These are phyloP conservation scores for Trichoderma semiorbis DNA, from an alignment of 2,329 filamentous ascomycete species.

Conservation along the genomic window DNA sequence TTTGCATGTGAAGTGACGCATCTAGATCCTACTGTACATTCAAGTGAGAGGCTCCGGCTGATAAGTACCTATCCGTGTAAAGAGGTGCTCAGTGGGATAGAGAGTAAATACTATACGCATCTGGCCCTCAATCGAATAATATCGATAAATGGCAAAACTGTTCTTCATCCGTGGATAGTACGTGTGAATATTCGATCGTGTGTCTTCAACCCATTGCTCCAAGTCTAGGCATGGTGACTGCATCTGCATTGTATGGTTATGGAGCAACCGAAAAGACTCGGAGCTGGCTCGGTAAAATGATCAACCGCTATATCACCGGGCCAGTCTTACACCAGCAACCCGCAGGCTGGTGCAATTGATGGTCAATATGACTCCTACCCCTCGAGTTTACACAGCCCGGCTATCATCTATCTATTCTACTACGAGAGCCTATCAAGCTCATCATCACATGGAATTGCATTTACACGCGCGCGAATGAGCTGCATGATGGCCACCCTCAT, in stretches of 20 bases:
- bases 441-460: not conserved
- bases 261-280: not conserved
- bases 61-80: not conserved
- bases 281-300: conserved; percentile 1
- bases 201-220: not conserved
- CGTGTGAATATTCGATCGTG: not conserved
- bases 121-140: not conserved
- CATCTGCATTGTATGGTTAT: not conserved
- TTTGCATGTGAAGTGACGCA: conserved; percentile 18
- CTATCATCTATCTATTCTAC: not conserved
- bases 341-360: not conserved
- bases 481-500: not conserved
- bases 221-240: not conserved
- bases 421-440: not conserved
- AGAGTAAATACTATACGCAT: not conserved
- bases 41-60: not conserved
- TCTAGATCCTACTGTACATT: not conserved
- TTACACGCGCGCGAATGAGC: not conserved
- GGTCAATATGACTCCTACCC: not conserved
- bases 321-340: not conserved
- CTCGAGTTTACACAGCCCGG: not conserved
- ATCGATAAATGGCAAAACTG: not conserved
- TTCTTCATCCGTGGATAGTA: not conserved
- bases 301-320: not conserved
- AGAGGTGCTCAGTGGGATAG: not conserved